These are phyloP conservation scores for Hericium alpestre DNA, from an alignment of 768 basidiomycete species.

Conservation along the genomic window DNA sequence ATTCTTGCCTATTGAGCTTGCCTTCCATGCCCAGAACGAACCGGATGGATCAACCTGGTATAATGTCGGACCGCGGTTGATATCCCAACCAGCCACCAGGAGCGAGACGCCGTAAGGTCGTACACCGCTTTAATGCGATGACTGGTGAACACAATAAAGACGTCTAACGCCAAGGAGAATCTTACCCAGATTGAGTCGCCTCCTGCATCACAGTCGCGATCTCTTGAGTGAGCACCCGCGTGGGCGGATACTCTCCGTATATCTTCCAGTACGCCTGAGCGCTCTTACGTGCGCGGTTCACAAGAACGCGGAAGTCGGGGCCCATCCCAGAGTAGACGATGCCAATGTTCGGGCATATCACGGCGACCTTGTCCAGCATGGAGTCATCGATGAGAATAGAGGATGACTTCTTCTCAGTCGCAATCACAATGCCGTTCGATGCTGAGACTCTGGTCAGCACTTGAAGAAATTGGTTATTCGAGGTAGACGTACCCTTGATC, in stretches of 20 bases:
- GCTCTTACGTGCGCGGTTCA: slow-evolving; percentile 90
- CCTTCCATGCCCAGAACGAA: slow-evolving; percentile 99
- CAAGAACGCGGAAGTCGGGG: slow-evolving; percentile 91
- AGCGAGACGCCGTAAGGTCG: slow-evolving; percentile 98
- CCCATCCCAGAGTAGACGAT: slow-evolving; percentile 99
- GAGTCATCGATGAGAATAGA: slow-evolving; percentile 97
- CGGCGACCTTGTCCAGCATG: slow-evolving; percentile 93
- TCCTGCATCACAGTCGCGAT: slow-evolving; percentile 98
- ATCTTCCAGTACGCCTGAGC: slow-evolving; percentile 99
- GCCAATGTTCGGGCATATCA: slow-evolving; percentile 97
- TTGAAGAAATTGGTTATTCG: no score
- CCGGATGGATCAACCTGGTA: slow-evolving; percentile 99
- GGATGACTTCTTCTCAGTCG: slow-evolving; percentile 98
- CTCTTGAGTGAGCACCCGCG: slow-evolving; percentile 91
- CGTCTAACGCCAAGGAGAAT: slow-evolving; percentile 13
- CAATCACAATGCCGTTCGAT: slow-evolving; percentile 97
- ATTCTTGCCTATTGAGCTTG: slow-evolving; percentile 98
- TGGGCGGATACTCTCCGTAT: slow-evolving; percentile 96
- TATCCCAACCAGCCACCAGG: slow-evolving; percentile 94
- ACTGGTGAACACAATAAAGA: slow-evolving; percentile 9
- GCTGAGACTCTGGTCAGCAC: slow-evolving; percentile 36
- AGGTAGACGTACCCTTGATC: slow-evolving; percentile 70
- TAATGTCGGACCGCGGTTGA: slow-evolving; percentile 86
- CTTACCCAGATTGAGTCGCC: slow-evolving; percentile 95
- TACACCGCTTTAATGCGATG: slow-evolving; percentile 62